phyloP scores from a whole-genome alignment of 1,284 basidiomycete genomes.

The Apiotrichum akiyoshidainum region DNA sequence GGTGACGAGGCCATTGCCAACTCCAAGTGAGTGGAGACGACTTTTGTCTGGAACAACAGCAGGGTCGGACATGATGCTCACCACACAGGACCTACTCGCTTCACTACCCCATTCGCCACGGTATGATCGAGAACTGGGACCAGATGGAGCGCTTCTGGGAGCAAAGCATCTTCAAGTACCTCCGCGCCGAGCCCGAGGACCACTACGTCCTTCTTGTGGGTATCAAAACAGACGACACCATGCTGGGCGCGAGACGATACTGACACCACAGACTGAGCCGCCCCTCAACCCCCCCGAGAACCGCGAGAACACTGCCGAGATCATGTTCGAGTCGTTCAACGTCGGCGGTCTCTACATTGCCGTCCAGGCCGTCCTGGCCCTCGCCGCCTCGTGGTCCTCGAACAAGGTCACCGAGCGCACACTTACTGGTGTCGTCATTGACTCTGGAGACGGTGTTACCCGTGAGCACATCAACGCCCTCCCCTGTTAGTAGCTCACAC shows the following conservation, averaged over 20 bases:
- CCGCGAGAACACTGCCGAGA: conserved; percentile 97
- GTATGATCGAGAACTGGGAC: conserved; percentile 99
- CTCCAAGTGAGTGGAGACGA: conserved; percentile 58
- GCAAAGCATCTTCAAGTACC: conserved; percentile 99
- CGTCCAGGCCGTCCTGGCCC: conserved; percentile 97
- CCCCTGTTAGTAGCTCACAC: not conserved
- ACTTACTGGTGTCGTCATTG: conserved; percentile 95
- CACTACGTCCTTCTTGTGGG: conserved; percentile 94
- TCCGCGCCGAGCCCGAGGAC: conserved; percentile 97
- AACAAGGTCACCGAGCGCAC: conserved; percentile 89
- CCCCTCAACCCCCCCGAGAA: conserved; percentile 98
- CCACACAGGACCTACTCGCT: conserved; percentile 75
- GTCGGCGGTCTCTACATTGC: conserved; percentile 90
- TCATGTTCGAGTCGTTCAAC: conserved; percentile 99
- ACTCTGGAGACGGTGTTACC: conserved; percentile 98
- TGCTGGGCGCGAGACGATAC: not conserved
- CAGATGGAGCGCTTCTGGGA: conserved; percentile 99
- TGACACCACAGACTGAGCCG: conserved; percentile 78
- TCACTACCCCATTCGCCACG: conserved; percentile 95
- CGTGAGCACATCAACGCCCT: conserved; percentile 50
- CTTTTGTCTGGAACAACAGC: not conserved
- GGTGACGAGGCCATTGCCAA: conserved; percentile 97
- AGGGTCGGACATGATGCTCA: not conserved
- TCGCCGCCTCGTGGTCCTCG: conserved; percentile 96
- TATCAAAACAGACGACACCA: conserved; percentile 18